Percentiles rank a stretch among this genome's conserved stretches.
Evolutionary conservation across 805 yeast species (phyloP).

Genomic region (Kuraishia molischiana): DNA sequence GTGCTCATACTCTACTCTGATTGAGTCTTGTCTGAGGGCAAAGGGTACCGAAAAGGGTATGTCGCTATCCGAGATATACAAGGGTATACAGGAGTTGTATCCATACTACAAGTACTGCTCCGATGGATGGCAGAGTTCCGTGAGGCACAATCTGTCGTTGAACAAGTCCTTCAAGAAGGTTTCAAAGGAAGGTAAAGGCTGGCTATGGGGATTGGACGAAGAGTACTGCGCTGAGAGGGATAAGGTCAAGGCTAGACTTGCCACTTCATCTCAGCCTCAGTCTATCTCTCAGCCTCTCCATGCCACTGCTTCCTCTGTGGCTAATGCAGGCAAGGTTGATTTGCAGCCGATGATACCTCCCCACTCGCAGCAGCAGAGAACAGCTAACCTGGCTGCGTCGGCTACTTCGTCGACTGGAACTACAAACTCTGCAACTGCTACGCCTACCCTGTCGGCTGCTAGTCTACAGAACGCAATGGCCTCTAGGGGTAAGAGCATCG

Average conservation of each 20-base stretch:
- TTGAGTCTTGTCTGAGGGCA: slow-evolving; percentile 68
- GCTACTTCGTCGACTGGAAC: background rate
- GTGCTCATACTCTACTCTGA: slow-evolving; percentile 69
- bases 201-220: slow-evolving; percentile 92
- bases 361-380: slow-evolving; percentile 19
- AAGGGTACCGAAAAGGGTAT: slow-evolving; percentile 63
- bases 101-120: slow-evolving; percentile 92
- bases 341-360: slow-evolving; percentile 2
- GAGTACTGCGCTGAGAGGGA: slow-evolving; percentile 78
- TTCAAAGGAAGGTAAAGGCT: slow-evolving; percentile 84
- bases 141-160: slow-evolving; percentile 79
- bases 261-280: slow-evolving; percentile 10
- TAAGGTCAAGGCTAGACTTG: slow-evolving; percentile 50
- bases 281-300: background rate
- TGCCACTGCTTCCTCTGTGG: background rate
- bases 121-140: slow-evolving; percentile 96
- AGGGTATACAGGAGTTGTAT: slow-evolving; percentile 75
- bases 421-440: background rate
- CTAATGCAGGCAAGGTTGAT: background rate
- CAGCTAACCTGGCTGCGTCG: slow-evolving; percentile 6
- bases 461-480: background rate
- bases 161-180: slow-evolving; percentile 80
- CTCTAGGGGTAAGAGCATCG: slow-evolving; percentile 1
- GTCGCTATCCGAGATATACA: slow-evolving; percentile 77
- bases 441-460: background rate